phyloP scores from a whole-genome alignment of 208 protist genomes.

The Trypanosoma avium region DNA sequence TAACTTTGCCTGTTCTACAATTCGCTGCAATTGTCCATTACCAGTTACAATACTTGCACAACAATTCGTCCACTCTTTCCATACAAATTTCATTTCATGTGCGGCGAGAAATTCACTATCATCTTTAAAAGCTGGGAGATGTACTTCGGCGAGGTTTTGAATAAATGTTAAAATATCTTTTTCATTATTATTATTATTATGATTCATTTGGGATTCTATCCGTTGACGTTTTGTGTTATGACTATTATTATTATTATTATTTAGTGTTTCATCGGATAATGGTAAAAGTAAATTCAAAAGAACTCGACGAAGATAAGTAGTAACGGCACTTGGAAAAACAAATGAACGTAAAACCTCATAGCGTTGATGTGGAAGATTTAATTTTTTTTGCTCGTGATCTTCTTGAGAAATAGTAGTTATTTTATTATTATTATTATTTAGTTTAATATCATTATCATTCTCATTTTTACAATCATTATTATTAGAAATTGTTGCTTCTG shows the following conservation, averaged over 20 bases:
- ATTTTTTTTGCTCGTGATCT: neutral
- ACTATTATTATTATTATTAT: neutral
- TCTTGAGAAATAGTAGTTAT: neutral
- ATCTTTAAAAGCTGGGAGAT: slow-evolving; percentile 42
- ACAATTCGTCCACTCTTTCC: slow-evolving; percentile 31
- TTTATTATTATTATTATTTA: neutral
- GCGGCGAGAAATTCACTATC: slow-evolving; percentile 70
- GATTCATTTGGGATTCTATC: neutral
- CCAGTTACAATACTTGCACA: slow-evolving; percentile 23
- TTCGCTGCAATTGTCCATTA: slow-evolving; percentile 25
- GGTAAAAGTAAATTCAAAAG: neutral
- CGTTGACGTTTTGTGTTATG: slow-evolving; percentile 1
- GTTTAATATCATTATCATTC: neutral
- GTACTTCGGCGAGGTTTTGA: slow-evolving; percentile 24
- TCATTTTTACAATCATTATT: neutral
- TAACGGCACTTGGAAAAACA: slow-evolving; percentile 20
- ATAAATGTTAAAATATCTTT: neutral
- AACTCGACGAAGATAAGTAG: slow-evolving; percentile 14
- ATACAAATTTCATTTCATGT: slow-evolving; percentile 45
- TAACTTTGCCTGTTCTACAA: slow-evolving; percentile 30
- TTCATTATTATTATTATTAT: neutral
- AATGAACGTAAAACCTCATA: slow-evolving; percentile 18
- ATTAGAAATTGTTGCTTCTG: no score
- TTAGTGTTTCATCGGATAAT: neutral
- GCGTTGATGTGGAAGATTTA: neutral